A percentile compares a stretch with the other conserved stretches of the same genome.
phyloP scores from a whole-genome alignment of 495 filamentous ascomycete species.

The Staphylotrichum longicolle region DNA sequence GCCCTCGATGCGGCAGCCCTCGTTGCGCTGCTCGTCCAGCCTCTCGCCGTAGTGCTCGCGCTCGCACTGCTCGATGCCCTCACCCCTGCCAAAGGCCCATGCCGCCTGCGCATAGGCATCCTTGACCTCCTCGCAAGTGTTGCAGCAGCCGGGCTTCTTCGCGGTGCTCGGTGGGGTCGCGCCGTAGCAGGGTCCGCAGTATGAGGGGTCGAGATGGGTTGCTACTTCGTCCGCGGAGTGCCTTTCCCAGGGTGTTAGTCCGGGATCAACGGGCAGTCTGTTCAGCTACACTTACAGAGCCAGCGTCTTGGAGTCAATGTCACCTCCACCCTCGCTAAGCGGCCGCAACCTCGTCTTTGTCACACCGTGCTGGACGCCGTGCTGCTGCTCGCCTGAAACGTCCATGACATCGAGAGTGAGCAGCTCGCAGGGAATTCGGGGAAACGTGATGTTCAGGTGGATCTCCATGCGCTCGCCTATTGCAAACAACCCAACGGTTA shows the following conservation, averaged over 20 bases:
- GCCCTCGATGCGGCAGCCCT: conserved; percentile 95
- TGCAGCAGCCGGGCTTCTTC: conserved; percentile 80
- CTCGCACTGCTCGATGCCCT: conserved; percentile 92
- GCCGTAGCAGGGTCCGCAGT: conserved; percentile 94
- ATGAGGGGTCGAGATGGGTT: conserved; percentile 81
- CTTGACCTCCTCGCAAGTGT: conserved; percentile 93
- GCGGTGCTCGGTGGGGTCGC: conserved; percentile 68
- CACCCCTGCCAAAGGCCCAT: conserved; percentile 91
- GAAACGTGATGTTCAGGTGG: conserved; percentile 96
- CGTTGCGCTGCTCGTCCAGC: conserved; percentile 78
- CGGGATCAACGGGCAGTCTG: background rate
- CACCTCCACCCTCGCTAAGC: conserved; percentile 68
- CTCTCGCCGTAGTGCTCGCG: conserved; percentile 89
- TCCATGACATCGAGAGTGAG: conserved; percentile 98
- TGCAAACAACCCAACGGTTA: conserved; percentile 13
- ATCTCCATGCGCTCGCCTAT: conserved; percentile 97
- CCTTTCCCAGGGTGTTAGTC: conserved; percentile 38
- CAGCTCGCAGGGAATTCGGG: conserved; percentile 89
- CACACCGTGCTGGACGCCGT: conserved; percentile 87
- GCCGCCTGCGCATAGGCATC: conserved; percentile 84
- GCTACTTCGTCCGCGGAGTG: conserved; percentile 61
- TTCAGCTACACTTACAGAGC: conserved; percentile 58
- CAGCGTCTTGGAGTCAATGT: conserved; percentile 70
- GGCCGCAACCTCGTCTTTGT: conserved; percentile 79
- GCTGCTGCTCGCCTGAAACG: conserved; percentile 93